Conservation (phyloP, 306 rosid species). For the Quercus wislizeni region DNA sequence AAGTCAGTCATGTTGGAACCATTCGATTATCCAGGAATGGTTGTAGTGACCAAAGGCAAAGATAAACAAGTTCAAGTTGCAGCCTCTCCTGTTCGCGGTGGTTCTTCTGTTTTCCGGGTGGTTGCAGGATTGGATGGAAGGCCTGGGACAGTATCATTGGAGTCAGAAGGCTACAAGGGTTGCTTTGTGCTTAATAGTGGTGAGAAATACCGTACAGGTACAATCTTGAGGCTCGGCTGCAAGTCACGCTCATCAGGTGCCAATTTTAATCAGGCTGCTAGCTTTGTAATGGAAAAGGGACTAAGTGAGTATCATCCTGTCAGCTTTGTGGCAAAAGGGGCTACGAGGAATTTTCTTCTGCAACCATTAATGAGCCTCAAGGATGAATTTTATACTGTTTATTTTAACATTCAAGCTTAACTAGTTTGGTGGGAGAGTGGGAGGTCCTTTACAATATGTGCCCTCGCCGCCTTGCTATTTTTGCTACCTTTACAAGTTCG, state of each 20-base stretch:
- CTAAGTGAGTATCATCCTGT: slow-evolving; percentile 60
- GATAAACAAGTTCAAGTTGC: slow-evolving; percentile 42
- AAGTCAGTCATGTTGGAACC: slow-evolving; percentile 63
- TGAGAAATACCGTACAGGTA: slow-evolving; percentile 1
- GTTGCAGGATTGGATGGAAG: slow-evolving; percentile 67
- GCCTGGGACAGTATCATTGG: slow-evolving; percentile 50
- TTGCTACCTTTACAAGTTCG: no score
- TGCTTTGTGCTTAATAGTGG: slow-evolving; percentile 52
- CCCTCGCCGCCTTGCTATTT: no score
- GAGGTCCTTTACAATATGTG: background rate
- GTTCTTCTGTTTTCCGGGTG: slow-evolving; percentile 40
- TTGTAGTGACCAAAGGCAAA: slow-evolving; percentile 30
- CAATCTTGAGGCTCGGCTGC: slow-evolving; percentile 58
- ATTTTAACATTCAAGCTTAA: slow-evolving; percentile 56
- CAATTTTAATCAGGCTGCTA: slow-evolving; percentile 51
- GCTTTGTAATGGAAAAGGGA: slow-evolving; percentile 52
- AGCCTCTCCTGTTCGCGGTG: slow-evolving; percentile 22
- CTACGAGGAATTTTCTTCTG: slow-evolving; percentile 53
- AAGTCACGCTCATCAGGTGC: slow-evolving; percentile 5
- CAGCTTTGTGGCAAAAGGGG: slow-evolving; percentile 76
- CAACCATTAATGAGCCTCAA: slow-evolving; percentile 61
- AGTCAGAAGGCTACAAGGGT: slow-evolving; percentile 45
- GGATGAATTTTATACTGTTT: slow-evolving; percentile 72
- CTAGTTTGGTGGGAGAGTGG: background rate
- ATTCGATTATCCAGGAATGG: slow-evolving; percentile 64